Percentiles rank a stretch among this genome's conserved stretches.
Conservation (phyloP, 1,139 yeast genomes). For the Kurtzmaniella quercitrusa region DNA sequence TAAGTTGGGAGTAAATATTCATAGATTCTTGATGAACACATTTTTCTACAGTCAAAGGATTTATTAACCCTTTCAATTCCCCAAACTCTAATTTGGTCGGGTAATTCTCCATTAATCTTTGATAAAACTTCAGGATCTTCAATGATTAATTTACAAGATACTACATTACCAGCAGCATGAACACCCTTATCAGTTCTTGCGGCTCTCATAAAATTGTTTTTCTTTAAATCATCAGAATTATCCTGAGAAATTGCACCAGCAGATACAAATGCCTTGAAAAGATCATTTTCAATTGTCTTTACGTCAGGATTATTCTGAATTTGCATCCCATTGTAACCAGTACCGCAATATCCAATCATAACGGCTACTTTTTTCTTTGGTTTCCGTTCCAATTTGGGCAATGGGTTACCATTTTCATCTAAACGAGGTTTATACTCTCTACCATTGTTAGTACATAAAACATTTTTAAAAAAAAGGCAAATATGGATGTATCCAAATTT, state of each 20-base stretch:
- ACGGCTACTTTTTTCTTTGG: slow-evolving; percentile 91
- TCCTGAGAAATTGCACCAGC: slow-evolving; percentile 92
- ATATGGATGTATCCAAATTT: too few species aligned
- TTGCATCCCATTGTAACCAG: slow-evolving; percentile 98
- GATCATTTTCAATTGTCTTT: slow-evolving; percentile 87
- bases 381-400: slow-evolving; percentile 55
- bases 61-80: slow-evolving; percentile 87
- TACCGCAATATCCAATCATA: slow-evolving; percentile 94
- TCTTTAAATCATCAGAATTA: slow-evolving; percentile 85
- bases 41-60: slow-evolving; percentile 89
- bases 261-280: slow-evolving; percentile 76
- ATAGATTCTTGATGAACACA: slow-evolving; percentile 91
- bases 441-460: slow-evolving; percentile 8
- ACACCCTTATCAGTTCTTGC: slow-evolving; percentile 99
- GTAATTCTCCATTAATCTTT: slow-evolving; percentile 70
- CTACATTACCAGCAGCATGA: slow-evolving; percentile 96
- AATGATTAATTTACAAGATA: slow-evolving; percentile 80
- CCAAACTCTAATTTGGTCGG: slow-evolving; percentile 89
- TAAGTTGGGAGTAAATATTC: slow-evolving; percentile 92
- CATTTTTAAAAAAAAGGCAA: too few species aligned
- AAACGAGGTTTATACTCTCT: slow-evolving; percentile 41
- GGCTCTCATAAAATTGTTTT: slow-evolving; percentile 89
- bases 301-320: slow-evolving; percentile 75
- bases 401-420: slow-evolving; percentile 61
- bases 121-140: slow-evolving; percentile 77